phyloP scores from a whole-genome alignment of 495 filamentous ascomycete species.

The Penicillium goetzii region DNA sequence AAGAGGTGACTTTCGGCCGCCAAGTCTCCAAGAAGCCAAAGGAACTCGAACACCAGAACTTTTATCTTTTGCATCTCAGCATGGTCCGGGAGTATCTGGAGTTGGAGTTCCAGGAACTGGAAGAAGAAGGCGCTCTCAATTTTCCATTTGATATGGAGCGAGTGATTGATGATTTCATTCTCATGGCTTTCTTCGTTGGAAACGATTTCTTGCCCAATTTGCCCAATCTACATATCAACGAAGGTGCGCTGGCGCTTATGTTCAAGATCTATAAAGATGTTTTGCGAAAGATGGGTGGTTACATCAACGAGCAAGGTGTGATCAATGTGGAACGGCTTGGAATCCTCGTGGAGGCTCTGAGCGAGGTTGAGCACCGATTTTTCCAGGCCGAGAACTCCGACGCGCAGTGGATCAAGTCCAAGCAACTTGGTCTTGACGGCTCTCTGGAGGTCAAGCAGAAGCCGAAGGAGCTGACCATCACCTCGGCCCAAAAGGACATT shows the following conservation, averaged over 20 bases:
- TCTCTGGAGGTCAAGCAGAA: constrained; percentile 65
- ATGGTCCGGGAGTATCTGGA: constrained; percentile 97
- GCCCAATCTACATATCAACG: constrained; percentile 96
- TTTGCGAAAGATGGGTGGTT: constrained; percentile 84
- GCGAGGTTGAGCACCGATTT: constrained; percentile 82
- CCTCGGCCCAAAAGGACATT: constrained; percentile 77
- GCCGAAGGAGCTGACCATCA: constrained; percentile 66
- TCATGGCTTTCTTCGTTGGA: constrained; percentile 99
- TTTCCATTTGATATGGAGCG: constrained; percentile 93
- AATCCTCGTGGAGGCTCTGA: constrained; percentile 79
- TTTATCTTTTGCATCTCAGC: constrained; percentile 96
- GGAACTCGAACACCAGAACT: constrained; percentile 98
- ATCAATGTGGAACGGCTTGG: constrained; percentile 83
- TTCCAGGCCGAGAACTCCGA: constrained; percentile 91
- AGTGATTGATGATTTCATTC: constrained; percentile 98
- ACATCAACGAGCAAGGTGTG: constrained; percentile 92
- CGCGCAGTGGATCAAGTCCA: constrained; percentile 87
- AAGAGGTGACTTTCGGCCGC: constrained; percentile 96
- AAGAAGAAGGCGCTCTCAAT: constrained; percentile 70
- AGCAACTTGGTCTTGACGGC: constrained; percentile 48
- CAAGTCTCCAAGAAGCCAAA: constrained; percentile 84
- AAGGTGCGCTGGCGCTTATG: constrained; percentile 93
- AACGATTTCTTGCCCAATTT: constrained; percentile 99
- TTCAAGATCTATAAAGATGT: constrained; percentile 95
- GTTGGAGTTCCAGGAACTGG: constrained; percentile 92